These are phyloP conservation scores for Linderniella brevidens DNA, from an alignment of 257 asterid species.

Conservation along the genomic window DNA sequence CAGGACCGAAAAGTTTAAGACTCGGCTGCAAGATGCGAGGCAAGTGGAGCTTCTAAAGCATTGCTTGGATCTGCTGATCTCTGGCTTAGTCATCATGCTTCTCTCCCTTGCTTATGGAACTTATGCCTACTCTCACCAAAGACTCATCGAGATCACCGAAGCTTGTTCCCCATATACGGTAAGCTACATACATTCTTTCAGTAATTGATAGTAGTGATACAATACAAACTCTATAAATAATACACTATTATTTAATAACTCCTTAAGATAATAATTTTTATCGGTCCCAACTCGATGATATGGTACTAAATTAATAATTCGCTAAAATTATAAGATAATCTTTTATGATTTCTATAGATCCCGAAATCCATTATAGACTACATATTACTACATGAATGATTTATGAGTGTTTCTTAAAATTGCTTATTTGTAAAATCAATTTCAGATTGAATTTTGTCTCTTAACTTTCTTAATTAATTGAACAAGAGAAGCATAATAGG, in stretches of 20 bases:
- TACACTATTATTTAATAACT: too few relatives aligned
- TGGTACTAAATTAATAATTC: too few relatives aligned
- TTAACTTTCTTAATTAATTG: not conserved
- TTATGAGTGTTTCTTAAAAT: too few relatives aligned
- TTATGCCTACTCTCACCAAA: slow-evolving; percentile 49
- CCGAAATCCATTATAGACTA: too few relatives aligned
- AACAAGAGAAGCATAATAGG: not conserved
- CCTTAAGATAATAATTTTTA: too few relatives aligned
- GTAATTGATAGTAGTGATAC: not conserved
- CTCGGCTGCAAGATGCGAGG: slow-evolving; percentile 50
- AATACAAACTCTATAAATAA: too few relatives aligned
- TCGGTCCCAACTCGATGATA: too few relatives aligned
- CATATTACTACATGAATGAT: too few relatives aligned
- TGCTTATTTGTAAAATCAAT: too few relatives aligned
- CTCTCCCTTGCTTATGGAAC: slow-evolving; percentile 52
- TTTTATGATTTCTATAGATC: too few relatives aligned
- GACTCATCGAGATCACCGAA: slow-evolving; percentile 64
- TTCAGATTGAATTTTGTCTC: too few relatives aligned
- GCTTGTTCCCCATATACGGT: slow-evolving; percentile 55
- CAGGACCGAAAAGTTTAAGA: slow-evolving; percentile 59
- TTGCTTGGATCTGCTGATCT: slow-evolving; percentile 73
- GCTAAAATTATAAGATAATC: too few relatives aligned
- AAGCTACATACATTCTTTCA: slow-evolving; percentile 10
- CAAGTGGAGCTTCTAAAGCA: slow-evolving; percentile 52
- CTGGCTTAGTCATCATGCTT: slow-evolving; percentile 64